Conservation (phyloP, 176 grass and related monocot genomes). For the Musa acuminata region DNA sequence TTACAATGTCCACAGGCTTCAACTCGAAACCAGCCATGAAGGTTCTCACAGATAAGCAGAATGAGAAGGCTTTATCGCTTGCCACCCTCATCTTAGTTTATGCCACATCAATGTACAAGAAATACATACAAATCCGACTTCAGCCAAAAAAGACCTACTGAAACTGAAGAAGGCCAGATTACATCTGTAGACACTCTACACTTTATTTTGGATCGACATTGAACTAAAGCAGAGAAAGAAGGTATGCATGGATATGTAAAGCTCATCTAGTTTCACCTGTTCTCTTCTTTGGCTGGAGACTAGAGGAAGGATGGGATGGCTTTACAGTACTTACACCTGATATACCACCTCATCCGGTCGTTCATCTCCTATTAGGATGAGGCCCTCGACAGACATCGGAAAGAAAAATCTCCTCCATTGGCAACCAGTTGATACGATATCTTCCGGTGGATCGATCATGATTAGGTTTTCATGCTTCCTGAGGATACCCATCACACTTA, state of each 20-base stretch:
- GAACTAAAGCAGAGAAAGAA: not conserved
- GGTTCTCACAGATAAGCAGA: not conserved
- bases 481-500: conserved; percentile 69
- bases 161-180: conserved; percentile 1
- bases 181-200: not conserved
- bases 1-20: not conserved
- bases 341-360: conserved; percentile 44
- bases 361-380: conserved; percentile 55
- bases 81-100: not conserved
- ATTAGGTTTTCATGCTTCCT: conserved; percentile 50
- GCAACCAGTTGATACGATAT: conserved; percentile 37
- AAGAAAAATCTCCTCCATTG: conserved; percentile 69
- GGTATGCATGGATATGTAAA: not conserved
- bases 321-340: conserved; percentile 37
- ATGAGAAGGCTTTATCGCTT: not conserved
- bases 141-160: conserved; percentile 3
- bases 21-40: not conserved
- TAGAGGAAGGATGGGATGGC: not conserved
- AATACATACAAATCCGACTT: not conserved
- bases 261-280: not conserved
- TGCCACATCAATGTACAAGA: not conserved
- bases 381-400: conserved; percentile 56
- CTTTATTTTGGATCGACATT: not conserved
- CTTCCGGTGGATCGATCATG: conserved; percentile 42
- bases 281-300: not conserved